These are phyloP conservation scores for Cystofilobasidium ferigula DNA, from an alignment of 768 basidiomycete genomes.

Conservation along the genomic window DNA sequence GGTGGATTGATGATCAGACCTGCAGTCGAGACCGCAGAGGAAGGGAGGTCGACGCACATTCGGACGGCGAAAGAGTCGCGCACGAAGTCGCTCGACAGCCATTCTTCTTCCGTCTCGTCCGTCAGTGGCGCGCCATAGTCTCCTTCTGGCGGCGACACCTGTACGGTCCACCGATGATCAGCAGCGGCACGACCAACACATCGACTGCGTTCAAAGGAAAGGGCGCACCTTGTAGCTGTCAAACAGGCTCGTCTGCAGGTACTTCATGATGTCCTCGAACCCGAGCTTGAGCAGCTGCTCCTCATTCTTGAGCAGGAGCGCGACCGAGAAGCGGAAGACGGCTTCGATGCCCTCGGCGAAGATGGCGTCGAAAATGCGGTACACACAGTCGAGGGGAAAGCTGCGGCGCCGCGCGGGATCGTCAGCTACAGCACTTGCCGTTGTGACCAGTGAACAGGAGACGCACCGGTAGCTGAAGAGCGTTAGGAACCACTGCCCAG, in stretches of 20 bases:
- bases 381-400: conserved; percentile 87
- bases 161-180: conserved; percentile 32
- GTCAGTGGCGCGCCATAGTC: conserved; percentile 26
- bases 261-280: conserved; percentile 81
- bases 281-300: conserved; percentile 62
- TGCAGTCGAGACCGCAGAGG: conserved; percentile 1
- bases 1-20: neutral
- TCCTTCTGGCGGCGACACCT: conserved; percentile 27
- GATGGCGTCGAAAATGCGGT: conserved; percentile 79
- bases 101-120: conserved; percentile 34
- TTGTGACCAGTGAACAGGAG: neutral
- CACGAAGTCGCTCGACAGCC: conserved; percentile 75
- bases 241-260: conserved; percentile 68
- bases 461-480: conserved; percentile 84
- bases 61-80: conserved; percentile 70
- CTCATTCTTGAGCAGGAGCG: conserved; percentile 78
- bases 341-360: conserved; percentile 95
- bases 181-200: neutral
- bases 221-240: conserved; percentile 56
- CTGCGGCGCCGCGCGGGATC: conserved; percentile 41
- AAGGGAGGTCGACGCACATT: conserved; percentile 43
- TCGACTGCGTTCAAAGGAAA: neutral
- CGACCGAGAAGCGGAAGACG: conserved; percentile 86
- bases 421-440: neutral
- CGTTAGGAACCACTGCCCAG: conserved; percentile 97